Base-by-base conservation (phyloP, 1,284 basidiomycete species). In the Fereydounia khargensis region DNA sequence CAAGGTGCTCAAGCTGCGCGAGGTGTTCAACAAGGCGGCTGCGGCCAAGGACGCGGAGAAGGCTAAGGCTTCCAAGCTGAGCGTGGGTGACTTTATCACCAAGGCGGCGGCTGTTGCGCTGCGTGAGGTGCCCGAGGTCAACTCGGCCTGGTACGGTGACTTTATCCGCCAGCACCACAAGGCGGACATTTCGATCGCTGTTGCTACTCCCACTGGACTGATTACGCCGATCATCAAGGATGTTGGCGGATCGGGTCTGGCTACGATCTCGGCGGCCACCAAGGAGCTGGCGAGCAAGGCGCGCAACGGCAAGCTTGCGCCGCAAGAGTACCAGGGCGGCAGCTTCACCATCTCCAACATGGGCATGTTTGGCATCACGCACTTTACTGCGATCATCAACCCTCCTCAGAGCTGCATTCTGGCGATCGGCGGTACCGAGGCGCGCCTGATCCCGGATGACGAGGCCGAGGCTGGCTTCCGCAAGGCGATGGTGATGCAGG, bases 351-450 rank as follows among this genome's bases (percentile, higher is more conserved):
- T 99, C 77, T 98, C 95, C 64, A 99, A 99, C 81, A 83, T 99
- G 65, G 95, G 95, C 79, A 98, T 98, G 95, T 95, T 84, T 75
- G 94, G 90, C 66, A 70, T 76, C 44, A 84, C 85, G 47, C 86
- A 95, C 79, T 99, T 99, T 79, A 97, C 92, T 17, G 95, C 95
- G 39, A 98, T 99, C 80, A 96, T 99, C 84, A 99, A 99, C 83
- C 85, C 89, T 16, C 95, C 95, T 27, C 95, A 98, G 79, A 89
- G 89, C 54, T 96, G 91, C 79, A 99, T 98, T 74, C 85, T 99
- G 48, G 95, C 95, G 44, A 85, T 98, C 62, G 92, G 95, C 33
- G 83, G 85, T 20, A 91, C 91, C n/a, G 82, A 86, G 76, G 82
- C 88, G 20, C 87, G 86, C 49, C 80, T 98, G n/a, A 84, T 91